Evolutionary conservation across 2,329 filamentous ascomycete species (phyloP).

Genomic region (Claviceps sp.): DNA sequence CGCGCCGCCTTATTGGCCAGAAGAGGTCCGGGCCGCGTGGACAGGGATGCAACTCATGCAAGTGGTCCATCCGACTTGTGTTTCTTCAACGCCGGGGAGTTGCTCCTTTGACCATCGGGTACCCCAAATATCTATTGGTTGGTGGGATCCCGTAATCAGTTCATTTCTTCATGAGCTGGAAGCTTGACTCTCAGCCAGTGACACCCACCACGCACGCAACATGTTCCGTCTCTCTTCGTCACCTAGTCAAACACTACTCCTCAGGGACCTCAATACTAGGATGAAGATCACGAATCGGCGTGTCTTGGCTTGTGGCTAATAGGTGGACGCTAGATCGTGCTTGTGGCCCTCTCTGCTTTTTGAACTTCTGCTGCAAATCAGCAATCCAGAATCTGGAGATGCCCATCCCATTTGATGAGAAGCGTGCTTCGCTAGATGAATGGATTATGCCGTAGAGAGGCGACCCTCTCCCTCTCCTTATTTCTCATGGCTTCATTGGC

Average conservation of each 20-base stretch:
- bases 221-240: not conserved
- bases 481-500: not conserved
- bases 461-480: not conserved
- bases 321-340: not conserved
- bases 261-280: not conserved
- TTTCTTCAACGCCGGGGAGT: not conserved
- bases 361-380: not conserved
- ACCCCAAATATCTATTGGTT: not conserved
- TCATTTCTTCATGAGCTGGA: not conserved
- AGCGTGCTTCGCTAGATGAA: not conserved
- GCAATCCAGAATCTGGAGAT: not conserved
- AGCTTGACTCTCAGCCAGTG: not conserved
- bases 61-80: not conserved
- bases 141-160: not conserved
- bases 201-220: not conserved
- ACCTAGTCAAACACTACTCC: not conserved
- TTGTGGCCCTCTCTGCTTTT: not conserved
- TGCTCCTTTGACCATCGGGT: not conserved
- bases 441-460: not conserved
- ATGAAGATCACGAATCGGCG: not conserved
- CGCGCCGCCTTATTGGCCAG: not conserved
- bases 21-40: slow-evolving; percentile 1
- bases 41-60: not conserved
- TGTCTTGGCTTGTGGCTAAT: not conserved
- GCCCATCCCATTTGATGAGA: not conserved